Percentiles rank a stretch among this genome's conserved stretches.
Conservation (phyloP, 331 rosid species). For the Saraca asoca region DNA sequence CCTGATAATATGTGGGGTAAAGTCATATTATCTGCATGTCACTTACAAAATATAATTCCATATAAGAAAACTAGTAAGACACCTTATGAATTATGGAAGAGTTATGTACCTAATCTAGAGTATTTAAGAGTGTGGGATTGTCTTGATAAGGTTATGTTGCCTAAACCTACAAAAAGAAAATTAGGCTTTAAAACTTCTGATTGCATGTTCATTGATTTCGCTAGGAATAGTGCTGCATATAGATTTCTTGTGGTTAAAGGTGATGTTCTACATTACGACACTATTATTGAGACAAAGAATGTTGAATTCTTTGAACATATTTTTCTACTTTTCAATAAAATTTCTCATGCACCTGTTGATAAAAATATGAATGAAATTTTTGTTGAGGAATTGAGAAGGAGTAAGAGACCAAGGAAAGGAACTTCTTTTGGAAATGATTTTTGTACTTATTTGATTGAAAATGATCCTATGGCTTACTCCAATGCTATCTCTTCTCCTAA, state of each 20-base stretch:
- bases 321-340: background rate
- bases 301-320: background rate
- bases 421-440: background rate
- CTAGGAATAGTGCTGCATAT: background rate
- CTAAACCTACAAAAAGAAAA: background rate
- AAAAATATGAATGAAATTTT: too few species aligned
- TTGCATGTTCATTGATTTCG: background rate
- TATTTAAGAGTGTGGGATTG: background rate
- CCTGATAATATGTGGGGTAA: background rate
- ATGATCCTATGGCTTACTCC: too few species aligned
- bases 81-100: too few species aligned
- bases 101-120: too few species aligned
- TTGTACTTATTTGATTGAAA: background rate
- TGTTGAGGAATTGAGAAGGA: background rate
- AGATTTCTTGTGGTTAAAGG: background rate
- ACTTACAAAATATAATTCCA: background rate
- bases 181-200: background rate
- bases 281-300: background rate
- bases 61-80: background rate
- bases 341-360: too few species aligned
- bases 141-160: background rate
- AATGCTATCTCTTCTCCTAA: too few species aligned
- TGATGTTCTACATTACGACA: background rate
- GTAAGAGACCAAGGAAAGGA: background rate
- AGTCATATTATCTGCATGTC: too few species aligned